Conservation (phyloP, 1,284 basidiomycete species). For the Ganoderma sinense region DNA sequence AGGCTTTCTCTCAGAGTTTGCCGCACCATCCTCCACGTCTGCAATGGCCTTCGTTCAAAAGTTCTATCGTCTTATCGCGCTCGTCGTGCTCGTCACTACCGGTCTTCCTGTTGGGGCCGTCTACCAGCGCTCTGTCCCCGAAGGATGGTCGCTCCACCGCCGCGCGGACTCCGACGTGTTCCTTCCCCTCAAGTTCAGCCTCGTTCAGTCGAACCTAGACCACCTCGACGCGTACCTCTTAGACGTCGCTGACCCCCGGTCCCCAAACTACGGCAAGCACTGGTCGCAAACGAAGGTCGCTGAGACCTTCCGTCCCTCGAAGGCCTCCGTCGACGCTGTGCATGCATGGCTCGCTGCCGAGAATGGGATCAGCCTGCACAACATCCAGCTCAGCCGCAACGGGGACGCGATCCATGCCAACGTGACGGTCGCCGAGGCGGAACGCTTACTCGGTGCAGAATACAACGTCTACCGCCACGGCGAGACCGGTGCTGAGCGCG, state of each 20-base stretch:
- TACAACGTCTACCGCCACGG: conserved; percentile 54
- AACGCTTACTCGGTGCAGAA: conserved; percentile 50
- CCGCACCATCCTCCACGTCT: background rate
- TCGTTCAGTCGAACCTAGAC: conserved; percentile 51
- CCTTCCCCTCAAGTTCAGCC: conserved; percentile 40
- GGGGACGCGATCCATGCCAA: conserved; percentile 52
- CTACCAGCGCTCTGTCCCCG: conserved; percentile 8
- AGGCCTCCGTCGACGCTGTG: conserved; percentile 49
- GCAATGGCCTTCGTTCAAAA: background rate
- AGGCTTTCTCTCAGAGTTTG: background rate
- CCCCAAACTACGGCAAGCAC: conserved; percentile 49
- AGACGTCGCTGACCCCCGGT: conserved; percentile 53
- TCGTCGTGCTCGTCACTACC: background rate
- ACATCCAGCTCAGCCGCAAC: conserved; percentile 42
- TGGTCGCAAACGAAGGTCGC: conserved; percentile 48
- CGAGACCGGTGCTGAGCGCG: conserved; percentile 38
- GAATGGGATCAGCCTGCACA: conserved; percentile 41
- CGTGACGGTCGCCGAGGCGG: conserved; percentile 51
- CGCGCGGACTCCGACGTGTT: conserved; percentile 12
- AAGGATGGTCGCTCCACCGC: conserved; percentile 14
- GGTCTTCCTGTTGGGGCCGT: background rate
- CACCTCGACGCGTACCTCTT: conserved; percentile 49
- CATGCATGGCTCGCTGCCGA: conserved; percentile 27
- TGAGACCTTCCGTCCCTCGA: conserved; percentile 49
- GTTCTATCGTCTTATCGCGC: background rate